Percentiles rank a stretch among this genome's conserved stretches.
These are phyloP conservation scores for Udeniomyces megalosporus DNA, from an alignment of 768 basidiomycete species.

Conservation along the genomic window DNA sequence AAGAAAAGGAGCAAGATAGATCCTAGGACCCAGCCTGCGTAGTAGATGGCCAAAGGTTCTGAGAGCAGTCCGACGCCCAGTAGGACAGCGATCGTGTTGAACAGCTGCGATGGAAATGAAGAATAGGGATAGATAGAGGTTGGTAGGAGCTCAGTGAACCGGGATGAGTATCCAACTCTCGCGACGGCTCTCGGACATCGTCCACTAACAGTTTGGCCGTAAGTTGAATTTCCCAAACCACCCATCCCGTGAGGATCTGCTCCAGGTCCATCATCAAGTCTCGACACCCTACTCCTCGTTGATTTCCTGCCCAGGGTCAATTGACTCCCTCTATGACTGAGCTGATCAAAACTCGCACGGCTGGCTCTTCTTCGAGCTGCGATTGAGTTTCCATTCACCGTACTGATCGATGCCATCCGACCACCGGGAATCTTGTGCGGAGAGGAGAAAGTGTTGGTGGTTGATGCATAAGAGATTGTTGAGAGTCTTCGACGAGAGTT, in stretches of 20 bases:
- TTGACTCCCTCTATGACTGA: not conserved
- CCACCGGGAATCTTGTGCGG: not conserved
- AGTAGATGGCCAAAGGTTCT: conserved; percentile 77
- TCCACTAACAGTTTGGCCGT: not conserved
- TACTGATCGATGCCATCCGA: not conserved
- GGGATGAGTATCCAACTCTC: not conserved
- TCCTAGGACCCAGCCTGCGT: conserved; percentile 75
- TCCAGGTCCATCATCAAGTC: too few relatives aligned
- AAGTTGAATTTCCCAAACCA: not conserved
- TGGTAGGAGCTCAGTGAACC: not conserved
- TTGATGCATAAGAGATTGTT: not conserved
- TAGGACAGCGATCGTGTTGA: conserved; percentile 72
- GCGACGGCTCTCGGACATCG: too few relatives aligned
- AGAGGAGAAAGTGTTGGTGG: not conserved
- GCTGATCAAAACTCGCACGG: not conserved
- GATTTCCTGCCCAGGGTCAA: not conserved
- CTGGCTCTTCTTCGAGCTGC: not conserved
- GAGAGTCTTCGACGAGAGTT: not conserved
- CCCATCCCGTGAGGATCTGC: not conserved
- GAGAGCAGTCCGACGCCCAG: conserved; percentile 79
- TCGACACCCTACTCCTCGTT: not conserved
- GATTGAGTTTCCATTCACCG: not conserved
- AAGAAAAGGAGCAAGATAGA: conserved; percentile 58
- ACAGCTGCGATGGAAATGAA: conserved; percentile 40
- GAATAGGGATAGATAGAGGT: not conserved